Evolutionary conservation across 805 yeast genomes (phyloP).

Genomic region (Candida railenensis): DNA sequence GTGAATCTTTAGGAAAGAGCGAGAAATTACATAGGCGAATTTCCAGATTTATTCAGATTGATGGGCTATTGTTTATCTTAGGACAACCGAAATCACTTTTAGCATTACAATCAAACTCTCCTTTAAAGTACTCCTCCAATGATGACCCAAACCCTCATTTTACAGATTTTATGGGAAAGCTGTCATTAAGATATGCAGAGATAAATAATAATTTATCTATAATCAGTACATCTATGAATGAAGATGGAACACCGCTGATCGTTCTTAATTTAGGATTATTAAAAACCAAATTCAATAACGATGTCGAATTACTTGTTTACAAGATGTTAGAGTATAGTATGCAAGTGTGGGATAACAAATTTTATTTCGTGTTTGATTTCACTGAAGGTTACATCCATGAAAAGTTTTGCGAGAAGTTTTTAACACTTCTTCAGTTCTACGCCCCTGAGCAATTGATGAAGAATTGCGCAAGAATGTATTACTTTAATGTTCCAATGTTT

Average conservation of each 20-base stretch:
- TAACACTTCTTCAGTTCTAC: slow-evolving; percentile 37
- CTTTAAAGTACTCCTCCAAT: slow-evolving; percentile 31
- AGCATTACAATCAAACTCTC: slow-evolving; percentile 56
- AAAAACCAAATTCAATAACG: slow-evolving; percentile 33
- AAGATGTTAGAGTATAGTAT: slow-evolving; percentile 63
- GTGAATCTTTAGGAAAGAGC: slow-evolving; percentile 15
- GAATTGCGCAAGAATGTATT: slow-evolving; percentile 56
- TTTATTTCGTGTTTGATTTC: slow-evolving; percentile 63
- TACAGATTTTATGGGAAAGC: slow-evolving; percentile 72
- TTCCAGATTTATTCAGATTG: slow-evolving; percentile 38
- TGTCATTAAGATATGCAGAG: slow-evolving; percentile 54
- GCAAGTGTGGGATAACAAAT: slow-evolving; percentile 70
- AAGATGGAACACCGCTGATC: slow-evolving; percentile 72
- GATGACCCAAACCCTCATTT: slow-evolving; percentile 50
- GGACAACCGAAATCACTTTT: slow-evolving; percentile 62
- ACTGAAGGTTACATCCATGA: slow-evolving; percentile 42
- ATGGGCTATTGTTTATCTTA: slow-evolving; percentile 42
- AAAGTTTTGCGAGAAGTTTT: slow-evolving; percentile 24
- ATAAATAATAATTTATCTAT: slow-evolving; percentile 42
- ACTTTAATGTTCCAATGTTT: slow-evolving; percentile 45
- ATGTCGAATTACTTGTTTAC: slow-evolving; percentile 53
- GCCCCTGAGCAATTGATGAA: slow-evolving; percentile 51
- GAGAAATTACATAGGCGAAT: slow-evolving; percentile 22
- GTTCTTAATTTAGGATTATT: slow-evolving; percentile 46
- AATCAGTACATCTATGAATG: slow-evolving; percentile 62